A percentile compares a stretch with the other conserved stretches of the same genome.
phyloP scores from a whole-genome alignment of 768 basidiomycete species.

The Tulasnella sp. region DNA sequence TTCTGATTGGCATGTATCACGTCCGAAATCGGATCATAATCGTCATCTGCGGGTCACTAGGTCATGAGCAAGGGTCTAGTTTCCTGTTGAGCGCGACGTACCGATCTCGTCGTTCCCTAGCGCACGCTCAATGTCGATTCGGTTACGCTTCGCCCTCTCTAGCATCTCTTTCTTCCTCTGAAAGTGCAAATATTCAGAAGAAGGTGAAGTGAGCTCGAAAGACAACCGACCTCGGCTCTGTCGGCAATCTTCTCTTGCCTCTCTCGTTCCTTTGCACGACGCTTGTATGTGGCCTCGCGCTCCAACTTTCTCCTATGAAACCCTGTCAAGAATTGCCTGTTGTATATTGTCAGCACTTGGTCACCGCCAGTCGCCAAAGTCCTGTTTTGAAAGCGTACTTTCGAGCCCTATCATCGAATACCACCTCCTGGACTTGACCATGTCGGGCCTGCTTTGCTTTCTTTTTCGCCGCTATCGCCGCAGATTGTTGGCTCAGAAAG shows the following conservation, averaged over 20 bases:
- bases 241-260: conserved; percentile 64
- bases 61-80: not conserved
- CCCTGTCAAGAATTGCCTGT: conserved; percentile 82
- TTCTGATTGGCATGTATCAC: not conserved
- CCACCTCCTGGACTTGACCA: conserved; percentile 62
- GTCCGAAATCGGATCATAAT: conserved; percentile 8
- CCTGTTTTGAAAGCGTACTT: conserved; percentile 32
- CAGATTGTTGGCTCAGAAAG: conserved; percentile 51
- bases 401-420: conserved; percentile 81
- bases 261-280: conserved; percentile 63
- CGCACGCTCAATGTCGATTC: conserved; percentile 61
- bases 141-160: conserved; percentile 69
- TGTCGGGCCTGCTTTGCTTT: conserved; percentile 41
- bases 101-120: conserved; percentile 13
- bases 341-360: not conserved
- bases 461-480: conserved; percentile 46
- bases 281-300: conserved; percentile 63
- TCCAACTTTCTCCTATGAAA: conserved; percentile 88
- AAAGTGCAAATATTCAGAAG: not conserved
- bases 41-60: not conserved
- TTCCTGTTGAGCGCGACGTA: not conserved
- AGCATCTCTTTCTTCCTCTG: conserved; percentile 71
- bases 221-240: conserved; percentile 28
- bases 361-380: not conserved
- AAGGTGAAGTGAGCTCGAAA: not conserved